Evolutionary conservation across 495 filamentous ascomycete species (phyloP).

Genomic region (Penicillium canescens): DNA sequence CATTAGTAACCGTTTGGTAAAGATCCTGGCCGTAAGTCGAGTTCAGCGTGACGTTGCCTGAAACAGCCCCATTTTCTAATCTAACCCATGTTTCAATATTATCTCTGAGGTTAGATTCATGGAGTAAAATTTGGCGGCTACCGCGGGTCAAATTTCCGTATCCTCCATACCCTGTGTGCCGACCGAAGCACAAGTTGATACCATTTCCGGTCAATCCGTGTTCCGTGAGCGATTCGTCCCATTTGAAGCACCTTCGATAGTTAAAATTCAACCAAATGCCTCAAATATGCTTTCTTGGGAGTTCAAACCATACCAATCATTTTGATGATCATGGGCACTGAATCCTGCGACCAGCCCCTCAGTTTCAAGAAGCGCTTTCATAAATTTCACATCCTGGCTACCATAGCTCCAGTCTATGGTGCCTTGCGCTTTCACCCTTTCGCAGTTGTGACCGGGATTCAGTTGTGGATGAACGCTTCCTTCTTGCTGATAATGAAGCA

Average conservation of each 20-base stretch:
- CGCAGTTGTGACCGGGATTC: conserved; percentile 68
- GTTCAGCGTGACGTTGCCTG: conserved; percentile 63
- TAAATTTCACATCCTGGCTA: conserved; percentile 63
- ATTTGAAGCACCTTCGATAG: conserved; percentile 36
- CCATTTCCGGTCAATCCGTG: conserved; percentile 39
- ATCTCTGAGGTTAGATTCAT: conserved; percentile 30
- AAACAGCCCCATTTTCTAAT: conserved; percentile 57
- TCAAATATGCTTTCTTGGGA: too few species aligned
- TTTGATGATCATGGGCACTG: conserved; percentile 70
- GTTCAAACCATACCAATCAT: conserved; percentile 55
- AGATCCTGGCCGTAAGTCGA: conserved; percentile 61
- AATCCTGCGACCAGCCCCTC: conserved; percentile 62
- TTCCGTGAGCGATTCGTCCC: conserved; percentile 27
- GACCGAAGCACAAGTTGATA: conserved; percentile 62
- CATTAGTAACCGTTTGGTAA: conserved; percentile 4
- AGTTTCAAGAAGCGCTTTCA: conserved; percentile 59
- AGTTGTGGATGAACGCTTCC: conserved; percentile 33
- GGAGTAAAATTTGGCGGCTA: conserved; percentile 55
- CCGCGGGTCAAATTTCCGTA: conserved; percentile 67
- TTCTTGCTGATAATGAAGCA: conserved; percentile 49
- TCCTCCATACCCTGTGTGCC: conserved; percentile 70
- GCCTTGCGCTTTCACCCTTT: conserved; percentile 35
- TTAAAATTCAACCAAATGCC: too few species aligned
- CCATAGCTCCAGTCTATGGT: conserved; percentile 27
- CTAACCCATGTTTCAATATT: conserved; percentile 64